These are phyloP conservation scores for Cladophialophora carrionii DNA, from an alignment of 2,329 filamentous ascomycete species.

Conservation along the genomic window DNA sequence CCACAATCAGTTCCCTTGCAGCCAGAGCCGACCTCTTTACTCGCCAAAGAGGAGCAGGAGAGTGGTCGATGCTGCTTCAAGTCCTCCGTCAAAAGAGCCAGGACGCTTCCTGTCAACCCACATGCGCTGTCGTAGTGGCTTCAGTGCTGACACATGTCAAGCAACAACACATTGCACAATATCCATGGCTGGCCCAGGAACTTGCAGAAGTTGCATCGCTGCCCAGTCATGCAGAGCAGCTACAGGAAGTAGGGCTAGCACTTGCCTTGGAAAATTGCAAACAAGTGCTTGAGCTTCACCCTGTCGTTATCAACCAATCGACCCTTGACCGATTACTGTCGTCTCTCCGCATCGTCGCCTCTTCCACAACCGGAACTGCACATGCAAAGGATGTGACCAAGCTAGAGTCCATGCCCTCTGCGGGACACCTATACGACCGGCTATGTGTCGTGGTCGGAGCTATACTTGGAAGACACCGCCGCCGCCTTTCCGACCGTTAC, in stretches of 20 bases:
- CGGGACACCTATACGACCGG: slow-evolving; percentile 54
- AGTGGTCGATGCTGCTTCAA: slow-evolving; percentile 9
- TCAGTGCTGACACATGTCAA: slow-evolving; percentile 17
- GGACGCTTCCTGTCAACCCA: slow-evolving; percentile 3
- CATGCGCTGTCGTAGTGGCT: slow-evolving; percentile 14
- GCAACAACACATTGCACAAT: slow-evolving; percentile 13
- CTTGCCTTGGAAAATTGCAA: slow-evolving; percentile 48
- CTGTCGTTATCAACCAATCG: slow-evolving; percentile 50
- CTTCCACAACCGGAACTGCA: slow-evolving; percentile 35
- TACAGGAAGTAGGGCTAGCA: slow-evolving; percentile 17
- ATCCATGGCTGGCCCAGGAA: slow-evolving; percentile 16
- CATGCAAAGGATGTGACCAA: neutral
- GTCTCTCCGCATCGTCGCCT: slow-evolving; percentile 45
- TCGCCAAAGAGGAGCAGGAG: slow-evolving; percentile 6
- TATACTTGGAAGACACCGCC: slow-evolving; percentile 60
- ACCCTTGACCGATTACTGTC: slow-evolving; percentile 51
- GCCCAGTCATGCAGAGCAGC: slow-evolving; percentile 1
- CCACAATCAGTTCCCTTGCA: slow-evolving; percentile 14
- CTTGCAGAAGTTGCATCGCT: slow-evolving; percentile 44
- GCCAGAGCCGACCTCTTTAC: slow-evolving; percentile 19
- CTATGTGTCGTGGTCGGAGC: slow-evolving; percentile 58
- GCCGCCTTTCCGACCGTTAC: slow-evolving; percentile 62
- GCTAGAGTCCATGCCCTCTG: neutral
- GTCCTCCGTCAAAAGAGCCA: slow-evolving; percentile 8
- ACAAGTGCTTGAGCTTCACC: slow-evolving; percentile 47